These are phyloP conservation scores for Ganoderma multipileum DNA, from an alignment of 1,284 basidiomycete species.

Conservation along the genomic window DNA sequence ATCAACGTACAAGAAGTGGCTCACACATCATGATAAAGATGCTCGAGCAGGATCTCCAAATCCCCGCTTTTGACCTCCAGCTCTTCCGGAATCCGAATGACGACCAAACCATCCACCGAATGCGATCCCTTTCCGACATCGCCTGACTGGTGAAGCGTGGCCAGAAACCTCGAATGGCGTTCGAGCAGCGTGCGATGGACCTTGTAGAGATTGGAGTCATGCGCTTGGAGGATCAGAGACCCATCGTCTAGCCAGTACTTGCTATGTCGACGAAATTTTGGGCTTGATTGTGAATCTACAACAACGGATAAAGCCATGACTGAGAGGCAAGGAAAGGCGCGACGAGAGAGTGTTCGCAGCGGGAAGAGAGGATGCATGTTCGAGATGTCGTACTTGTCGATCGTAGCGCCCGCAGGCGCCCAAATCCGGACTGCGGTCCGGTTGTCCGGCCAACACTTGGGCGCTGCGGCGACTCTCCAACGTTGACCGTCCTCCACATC, in stretches of 20 bases:
- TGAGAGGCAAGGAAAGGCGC: neutral
- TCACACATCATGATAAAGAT: constrained; percentile 72
- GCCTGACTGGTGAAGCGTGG: constrained; percentile 29
- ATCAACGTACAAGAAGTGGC: constrained; percentile 35
- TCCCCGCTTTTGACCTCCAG: constrained; percentile 50
- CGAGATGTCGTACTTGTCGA: neutral
- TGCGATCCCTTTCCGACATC: neutral
- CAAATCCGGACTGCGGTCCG: too few relatives aligned
- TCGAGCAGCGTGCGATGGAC: constrained; percentile 59
- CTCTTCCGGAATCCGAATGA: constrained; percentile 44
- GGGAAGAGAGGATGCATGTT: neutral
- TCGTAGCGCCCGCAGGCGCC: neutral
- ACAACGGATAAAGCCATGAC: neutral
- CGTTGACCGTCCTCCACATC: too few relatives aligned
- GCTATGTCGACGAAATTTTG: constrained; percentile 41
- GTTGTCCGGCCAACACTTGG: too few relatives aligned
- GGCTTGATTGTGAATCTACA: neutral
- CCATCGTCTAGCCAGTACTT: constrained; percentile 71
- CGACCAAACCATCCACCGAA: constrained; percentile 25
- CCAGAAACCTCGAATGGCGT: constrained; percentile 55
- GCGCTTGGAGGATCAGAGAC: constrained; percentile 55
- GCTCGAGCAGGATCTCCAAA: constrained; percentile 59
- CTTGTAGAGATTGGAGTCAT: constrained; percentile 55
- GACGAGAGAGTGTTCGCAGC: neutral
- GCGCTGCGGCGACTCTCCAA: too few relatives aligned